Evolutionary conservation across 176 grass and related monocot species (phyloP).

Genomic region (Hordeum marinum): DNA sequence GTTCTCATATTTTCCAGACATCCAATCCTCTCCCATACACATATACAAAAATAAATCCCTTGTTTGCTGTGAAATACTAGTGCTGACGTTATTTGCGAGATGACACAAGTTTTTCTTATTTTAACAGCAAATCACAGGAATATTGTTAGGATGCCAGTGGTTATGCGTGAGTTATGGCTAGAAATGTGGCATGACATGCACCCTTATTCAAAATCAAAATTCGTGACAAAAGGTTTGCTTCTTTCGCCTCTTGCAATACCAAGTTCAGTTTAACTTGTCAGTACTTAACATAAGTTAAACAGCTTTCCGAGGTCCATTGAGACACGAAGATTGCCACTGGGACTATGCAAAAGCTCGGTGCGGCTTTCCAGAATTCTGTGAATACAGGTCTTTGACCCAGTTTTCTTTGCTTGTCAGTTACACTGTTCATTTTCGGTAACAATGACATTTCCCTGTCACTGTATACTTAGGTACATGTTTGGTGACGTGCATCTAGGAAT

Average conservation of each 20-base stretch:
- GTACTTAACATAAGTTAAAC: conserved; percentile 28
- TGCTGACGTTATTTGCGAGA: background rate
- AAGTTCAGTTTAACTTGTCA: background rate
- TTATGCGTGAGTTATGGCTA: conserved; percentile 98
- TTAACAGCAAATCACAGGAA: conserved; percentile 82
- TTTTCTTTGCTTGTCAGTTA: background rate
- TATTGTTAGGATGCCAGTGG: conserved; percentile 76
- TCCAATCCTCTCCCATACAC: background rate
- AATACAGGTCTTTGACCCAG: conserved; percentile 69
- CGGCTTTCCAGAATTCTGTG: conserved; percentile 83
- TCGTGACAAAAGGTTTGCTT: conserved; percentile 80
- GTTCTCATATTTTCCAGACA: background rate
- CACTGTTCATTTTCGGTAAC: background rate
- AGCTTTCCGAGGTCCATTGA: conserved; percentile 72
- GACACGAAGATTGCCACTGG: conserved; percentile 88
- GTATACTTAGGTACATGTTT: conserved; percentile 66
- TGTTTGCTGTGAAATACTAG: background rate
- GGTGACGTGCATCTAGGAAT: conserved; percentile 91
- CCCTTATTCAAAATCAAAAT: conserved; percentile 80
- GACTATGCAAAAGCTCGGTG: conserved; percentile 98
- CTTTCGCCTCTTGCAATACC: background rate
- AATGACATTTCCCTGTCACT: conserved; percentile 5
- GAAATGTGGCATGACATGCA: conserved; percentile 99
- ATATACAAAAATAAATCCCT: background rate
- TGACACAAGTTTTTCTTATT: conserved; percentile 26